phyloP scores from a whole-genome alignment of 805 yeast species.

The Kregervanrija delftensis region DNA sequence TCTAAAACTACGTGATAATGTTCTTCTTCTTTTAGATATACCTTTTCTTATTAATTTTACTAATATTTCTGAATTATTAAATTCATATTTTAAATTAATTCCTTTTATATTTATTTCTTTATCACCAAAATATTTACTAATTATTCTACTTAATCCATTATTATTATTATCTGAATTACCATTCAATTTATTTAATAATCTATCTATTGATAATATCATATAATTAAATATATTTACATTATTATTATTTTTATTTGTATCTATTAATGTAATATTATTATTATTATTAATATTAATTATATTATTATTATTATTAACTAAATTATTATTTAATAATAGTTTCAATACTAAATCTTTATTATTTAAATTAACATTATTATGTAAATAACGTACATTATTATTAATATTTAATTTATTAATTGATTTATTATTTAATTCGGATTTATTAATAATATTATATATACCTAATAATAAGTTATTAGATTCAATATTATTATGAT shows the following conservation, averaged over 20 bases:
- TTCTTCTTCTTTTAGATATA: neutral
- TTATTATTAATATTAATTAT: too few species aligned
- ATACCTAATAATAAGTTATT: too few species aligned
- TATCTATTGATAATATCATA: conserved; percentile 2
- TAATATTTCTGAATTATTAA: conserved; percentile 1
- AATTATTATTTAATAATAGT: conserved; percentile 1
- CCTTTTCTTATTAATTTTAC: neutral
- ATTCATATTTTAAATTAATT: conserved; percentile 1
- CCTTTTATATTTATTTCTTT: neutral
- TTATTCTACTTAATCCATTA: conserved; percentile 2
- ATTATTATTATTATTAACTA: neutral
- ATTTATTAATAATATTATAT: conserved; percentile 1
- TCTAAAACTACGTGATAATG: conserved; percentile 2
- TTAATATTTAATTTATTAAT: neutral
- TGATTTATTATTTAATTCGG: too few species aligned
- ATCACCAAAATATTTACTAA: neutral
- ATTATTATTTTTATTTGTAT: conserved; percentile 1
- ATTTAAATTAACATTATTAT: conserved; percentile 1
- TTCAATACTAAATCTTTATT: conserved; percentile 3
- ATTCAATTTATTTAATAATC: too few species aligned
- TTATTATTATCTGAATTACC: conserved; percentile 2
- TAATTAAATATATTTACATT: conserved; percentile 1
- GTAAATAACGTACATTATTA: conserved; percentile 1
- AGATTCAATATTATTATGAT: too few species aligned
- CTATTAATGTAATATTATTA: conserved; percentile 1